phyloP scores from a whole-genome alignment of 306 rosid genomes.

The Ochetophila trinervis region DNA sequence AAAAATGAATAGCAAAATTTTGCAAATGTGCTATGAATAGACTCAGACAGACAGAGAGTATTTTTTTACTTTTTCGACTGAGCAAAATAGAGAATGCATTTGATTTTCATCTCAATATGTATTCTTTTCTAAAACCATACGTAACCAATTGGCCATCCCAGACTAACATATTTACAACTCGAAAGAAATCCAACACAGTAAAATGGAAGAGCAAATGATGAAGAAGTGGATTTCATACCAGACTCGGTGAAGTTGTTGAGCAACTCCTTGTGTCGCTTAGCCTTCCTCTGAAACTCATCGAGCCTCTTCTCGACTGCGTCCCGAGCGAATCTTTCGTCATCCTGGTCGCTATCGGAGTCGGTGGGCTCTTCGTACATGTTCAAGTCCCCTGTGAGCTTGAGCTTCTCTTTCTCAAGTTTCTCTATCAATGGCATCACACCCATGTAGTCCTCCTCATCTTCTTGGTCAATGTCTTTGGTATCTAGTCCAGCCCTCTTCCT shows the following conservation, averaged over 20 bases:
- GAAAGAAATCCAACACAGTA: background rate
- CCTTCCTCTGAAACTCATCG: constrained; percentile 59
- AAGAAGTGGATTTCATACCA: constrained; percentile 31
- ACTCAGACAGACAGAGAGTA: too few relatives aligned
- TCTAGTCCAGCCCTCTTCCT: constrained; percentile 53
- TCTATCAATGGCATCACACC: constrained; percentile 58
- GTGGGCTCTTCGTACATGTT: constrained; percentile 59
- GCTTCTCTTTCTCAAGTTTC: constrained; percentile 56
- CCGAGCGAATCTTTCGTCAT: constrained; percentile 43
- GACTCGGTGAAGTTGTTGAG: constrained; percentile 49
- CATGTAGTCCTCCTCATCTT: constrained; percentile 57
- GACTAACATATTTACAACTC: background rate
- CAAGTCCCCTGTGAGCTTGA: constrained; percentile 34
- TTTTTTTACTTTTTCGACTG: too few relatives aligned
- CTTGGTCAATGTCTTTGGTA: constrained; percentile 61
- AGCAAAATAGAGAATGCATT: background rate
- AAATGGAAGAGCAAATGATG: background rate
- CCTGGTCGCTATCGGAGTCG: constrained; percentile 79
- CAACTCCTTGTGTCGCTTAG: constrained; percentile 56
- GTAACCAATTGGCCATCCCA: too few relatives aligned
- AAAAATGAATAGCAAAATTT: too few relatives aligned
- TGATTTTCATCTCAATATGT: background rate
- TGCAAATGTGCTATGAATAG: too few relatives aligned
- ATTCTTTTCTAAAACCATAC: background rate
- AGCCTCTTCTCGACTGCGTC: constrained; percentile 42